A percentile compares a stretch with the other conserved stretches of the same genome.
Conservation (phyloP, 331 rosid genomes). For the Quercus tomentella region DNA sequence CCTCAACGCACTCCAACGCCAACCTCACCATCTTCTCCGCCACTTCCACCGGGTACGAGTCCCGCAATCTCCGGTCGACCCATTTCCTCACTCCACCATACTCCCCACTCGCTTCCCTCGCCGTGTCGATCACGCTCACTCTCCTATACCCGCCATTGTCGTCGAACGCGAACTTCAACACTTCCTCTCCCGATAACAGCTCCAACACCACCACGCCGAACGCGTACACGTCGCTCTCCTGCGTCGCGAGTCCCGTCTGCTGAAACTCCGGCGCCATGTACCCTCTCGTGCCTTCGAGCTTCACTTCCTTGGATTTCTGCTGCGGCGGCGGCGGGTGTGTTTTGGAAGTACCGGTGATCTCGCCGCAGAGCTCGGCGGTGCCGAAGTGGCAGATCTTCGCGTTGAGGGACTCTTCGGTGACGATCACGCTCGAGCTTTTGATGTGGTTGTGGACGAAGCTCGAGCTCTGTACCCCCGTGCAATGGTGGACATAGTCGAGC, state of each 20-base stretch:
- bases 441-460: conserved; percentile 74
- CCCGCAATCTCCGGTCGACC: conserved; percentile 73
- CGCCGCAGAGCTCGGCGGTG: conserved; percentile 74
- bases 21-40: conserved; percentile 68
- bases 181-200: conserved; percentile 74
- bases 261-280: conserved; percentile 91
- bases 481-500: conserved; percentile 81
- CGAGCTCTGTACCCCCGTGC: conserved; percentile 44
- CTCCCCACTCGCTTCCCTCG: conserved; percentile 42
- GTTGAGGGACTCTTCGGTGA: conserved; percentile 29
- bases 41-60: conserved; percentile 76
- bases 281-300: conserved; percentile 77
- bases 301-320: conserved; percentile 28
- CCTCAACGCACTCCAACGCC: conserved; percentile 60
- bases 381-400: conserved; percentile 91
- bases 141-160: conserved; percentile 42
- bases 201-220: conserved; percentile 87
- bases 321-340: not conserved
- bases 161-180: conserved; percentile 42
- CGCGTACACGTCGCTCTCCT: conserved; percentile 75
- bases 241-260: conserved; percentile 49
- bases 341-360: not conserved
- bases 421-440: conserved; percentile 64
- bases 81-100: conserved; percentile 49
- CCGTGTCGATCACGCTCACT: conserved; percentile 70